These are phyloP conservation scores for Fomitopsis palustris DNA, from an alignment of 1,284 basidiomycete species.

Conservation along the genomic window DNA sequence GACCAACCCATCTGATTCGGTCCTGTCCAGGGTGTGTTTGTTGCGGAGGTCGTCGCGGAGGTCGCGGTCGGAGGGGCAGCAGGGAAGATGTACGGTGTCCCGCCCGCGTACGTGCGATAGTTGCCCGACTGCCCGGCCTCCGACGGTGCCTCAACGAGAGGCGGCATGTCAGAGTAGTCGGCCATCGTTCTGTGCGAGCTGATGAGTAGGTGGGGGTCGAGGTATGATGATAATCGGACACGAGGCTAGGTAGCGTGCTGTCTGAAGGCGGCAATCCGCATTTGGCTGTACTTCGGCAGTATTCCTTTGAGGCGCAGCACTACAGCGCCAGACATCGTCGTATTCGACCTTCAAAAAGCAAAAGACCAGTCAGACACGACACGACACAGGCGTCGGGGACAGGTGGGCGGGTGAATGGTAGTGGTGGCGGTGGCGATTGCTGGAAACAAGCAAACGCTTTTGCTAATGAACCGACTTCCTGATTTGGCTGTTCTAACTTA, in stretches of 20 bases:
- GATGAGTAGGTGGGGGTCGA: background rate
- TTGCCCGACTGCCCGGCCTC: background rate
- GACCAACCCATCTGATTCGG: background rate
- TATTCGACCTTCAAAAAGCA: too few species aligned
- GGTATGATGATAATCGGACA: conserved; percentile 6
- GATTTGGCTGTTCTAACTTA: too few species aligned
- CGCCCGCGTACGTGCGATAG: background rate
- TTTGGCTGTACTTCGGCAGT: conserved; percentile 14
- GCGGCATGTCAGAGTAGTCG: conserved; percentile 10
- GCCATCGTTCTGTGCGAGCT: conserved; percentile 1
- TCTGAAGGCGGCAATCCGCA: conserved; percentile 7
- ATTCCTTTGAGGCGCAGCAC: background rate
- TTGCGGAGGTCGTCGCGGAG: background rate
- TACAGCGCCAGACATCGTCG: background rate
- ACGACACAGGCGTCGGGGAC: too few species aligned
- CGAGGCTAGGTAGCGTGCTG: conserved; percentile 2
- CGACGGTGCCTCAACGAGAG: conserved; percentile 4
- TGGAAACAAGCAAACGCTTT: too few species aligned
- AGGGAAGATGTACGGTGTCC: conserved; percentile 1
- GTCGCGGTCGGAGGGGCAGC: background rate
- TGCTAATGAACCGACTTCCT: too few species aligned
- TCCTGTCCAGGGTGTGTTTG: background rate
- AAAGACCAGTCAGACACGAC: too few species aligned
- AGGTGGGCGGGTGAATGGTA: too few species aligned
- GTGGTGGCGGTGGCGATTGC: too few species aligned